Conservation (phyloP, 371 early-diverging fungal genomes). For the Blastocladiella emersonii region DNA sequence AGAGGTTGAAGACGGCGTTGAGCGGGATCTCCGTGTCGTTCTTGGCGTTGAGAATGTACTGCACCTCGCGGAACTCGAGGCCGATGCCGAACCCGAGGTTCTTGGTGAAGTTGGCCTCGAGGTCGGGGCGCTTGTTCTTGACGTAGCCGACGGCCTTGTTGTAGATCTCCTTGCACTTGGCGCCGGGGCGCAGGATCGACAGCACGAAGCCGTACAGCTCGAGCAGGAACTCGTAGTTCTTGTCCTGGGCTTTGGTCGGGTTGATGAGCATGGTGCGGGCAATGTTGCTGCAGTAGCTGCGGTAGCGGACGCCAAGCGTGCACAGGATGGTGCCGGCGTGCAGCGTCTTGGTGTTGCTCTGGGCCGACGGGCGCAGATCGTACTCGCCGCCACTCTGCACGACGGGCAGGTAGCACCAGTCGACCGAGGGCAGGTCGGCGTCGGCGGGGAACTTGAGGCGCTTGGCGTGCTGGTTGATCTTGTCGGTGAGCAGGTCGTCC, state of each 20-base stretch:
- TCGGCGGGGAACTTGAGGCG: constrained; percentile 53
- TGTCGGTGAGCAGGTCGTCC: constrained; percentile 52
- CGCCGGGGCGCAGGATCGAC: constrained; percentile 61
- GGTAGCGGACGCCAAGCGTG: constrained; percentile 84
- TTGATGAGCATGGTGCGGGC: constrained; percentile 85
- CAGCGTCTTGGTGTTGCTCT: constrained; percentile 51
- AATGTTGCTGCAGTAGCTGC: constrained; percentile 84
- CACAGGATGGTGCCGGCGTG: constrained; percentile 82
- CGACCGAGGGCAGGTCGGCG: constrained; percentile 35
- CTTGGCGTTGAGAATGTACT: constrained; percentile 55
- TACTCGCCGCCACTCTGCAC: constrained; percentile 94
- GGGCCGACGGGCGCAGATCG: constrained; percentile 68
- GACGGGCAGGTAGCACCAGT: constrained; percentile 91
- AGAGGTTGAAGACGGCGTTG: constrained; percentile 75
- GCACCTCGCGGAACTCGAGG: constrained; percentile 82
- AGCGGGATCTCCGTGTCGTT: constrained; percentile 48
- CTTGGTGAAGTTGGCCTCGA: constrained; percentile 66
- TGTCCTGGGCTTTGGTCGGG: constrained; percentile 75
- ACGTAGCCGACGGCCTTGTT: constrained; percentile 49
- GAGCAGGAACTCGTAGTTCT: constrained; percentile 75
- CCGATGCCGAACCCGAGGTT: constrained; percentile 86
- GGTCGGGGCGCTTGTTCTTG: constrained; percentile 62
- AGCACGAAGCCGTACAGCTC: constrained; percentile 63
- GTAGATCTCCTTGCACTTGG: constrained; percentile 62
- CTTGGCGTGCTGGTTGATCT: constrained; percentile 35